Evolutionary conservation across 768 basidiomycete genomes (phyloP).

Genomic region (Amanita fuliginea): DNA sequence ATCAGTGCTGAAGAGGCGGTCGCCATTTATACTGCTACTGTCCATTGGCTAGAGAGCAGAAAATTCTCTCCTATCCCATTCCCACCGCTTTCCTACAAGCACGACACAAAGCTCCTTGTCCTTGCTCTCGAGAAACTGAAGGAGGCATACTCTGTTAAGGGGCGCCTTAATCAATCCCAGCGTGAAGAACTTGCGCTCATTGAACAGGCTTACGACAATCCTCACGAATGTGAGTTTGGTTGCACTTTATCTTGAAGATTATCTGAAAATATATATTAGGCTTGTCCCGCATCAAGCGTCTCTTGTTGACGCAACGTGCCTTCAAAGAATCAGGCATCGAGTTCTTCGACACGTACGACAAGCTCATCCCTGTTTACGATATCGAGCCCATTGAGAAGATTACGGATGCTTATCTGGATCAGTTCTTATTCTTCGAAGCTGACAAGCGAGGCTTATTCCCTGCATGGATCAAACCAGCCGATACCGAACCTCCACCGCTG

Average conservation of each 20-base stretch:
- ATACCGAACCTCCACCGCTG: conserved; percentile 93
- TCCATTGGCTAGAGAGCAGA: conserved; percentile 96
- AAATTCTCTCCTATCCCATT: conserved; percentile 99
- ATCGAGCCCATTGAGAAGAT: conserved; percentile 99
- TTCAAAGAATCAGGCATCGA: conserved; percentile 98
- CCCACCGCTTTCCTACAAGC: conserved; percentile 97
- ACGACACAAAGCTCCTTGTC: conserved; percentile 95
- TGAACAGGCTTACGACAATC: conserved; percentile 98
- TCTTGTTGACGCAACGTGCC: conserved; percentile 91
- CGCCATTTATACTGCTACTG: conserved; percentile 96
- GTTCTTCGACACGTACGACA: conserved; percentile 97
- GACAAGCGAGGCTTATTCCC: conserved; percentile 98
- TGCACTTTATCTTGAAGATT: background rate
- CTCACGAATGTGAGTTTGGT: conserved; percentile 74
- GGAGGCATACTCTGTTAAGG: conserved; percentile 96
- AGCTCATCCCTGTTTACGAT: conserved; percentile 96
- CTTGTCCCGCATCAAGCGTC: conserved; percentile 94
- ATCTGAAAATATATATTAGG: conserved; percentile 23
- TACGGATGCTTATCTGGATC: conserved; percentile 96
- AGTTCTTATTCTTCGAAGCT: conserved; percentile 97
- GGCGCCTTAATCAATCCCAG: conserved; percentile 94
- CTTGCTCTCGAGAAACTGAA: conserved; percentile 96
- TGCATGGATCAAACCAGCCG: conserved; percentile 97
- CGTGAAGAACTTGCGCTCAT: conserved; percentile 96
- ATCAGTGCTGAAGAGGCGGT: conserved; percentile 99